Conservation (phyloP, 257 asterid genomes). For the Lycium barbarum region DNA sequence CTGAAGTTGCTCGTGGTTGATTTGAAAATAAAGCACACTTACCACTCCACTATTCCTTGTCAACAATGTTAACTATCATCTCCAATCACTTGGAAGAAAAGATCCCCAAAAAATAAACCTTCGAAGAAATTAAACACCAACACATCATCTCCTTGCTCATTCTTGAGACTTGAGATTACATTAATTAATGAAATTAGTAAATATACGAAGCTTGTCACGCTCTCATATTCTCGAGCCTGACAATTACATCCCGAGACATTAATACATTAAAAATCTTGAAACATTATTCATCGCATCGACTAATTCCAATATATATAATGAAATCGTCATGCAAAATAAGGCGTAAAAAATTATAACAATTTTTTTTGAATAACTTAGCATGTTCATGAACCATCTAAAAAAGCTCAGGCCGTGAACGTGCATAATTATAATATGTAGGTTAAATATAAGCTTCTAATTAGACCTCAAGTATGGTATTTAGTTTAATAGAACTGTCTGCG, state of each 20-base stretch:
- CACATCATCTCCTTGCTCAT: neutral
- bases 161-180: neutral
- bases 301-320: neutral
- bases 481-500: conserved; percentile 45
- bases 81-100: neutral
- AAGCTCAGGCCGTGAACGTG: neutral
- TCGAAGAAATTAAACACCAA: neutral
- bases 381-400: conserved; percentile 27
- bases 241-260: neutral
- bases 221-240: neutral
- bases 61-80: too few species aligned
- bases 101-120: neutral
- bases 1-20: too few species aligned
- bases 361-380: neutral
- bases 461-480: too few species aligned
- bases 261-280: neutral
- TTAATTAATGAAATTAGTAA: neutral
- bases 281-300: neutral
- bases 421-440: neutral
- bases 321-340: neutral
- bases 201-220: neutral
- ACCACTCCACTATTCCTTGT: too few species aligned
- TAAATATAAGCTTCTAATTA: neutral
- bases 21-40: too few species aligned
- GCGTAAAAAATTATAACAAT: neutral